These are phyloP conservation scores for Sclerotinia sclerotiorum DNA, from an alignment of 2,329 filamentous ascomycete species.

Conservation along the genomic window DNA sequence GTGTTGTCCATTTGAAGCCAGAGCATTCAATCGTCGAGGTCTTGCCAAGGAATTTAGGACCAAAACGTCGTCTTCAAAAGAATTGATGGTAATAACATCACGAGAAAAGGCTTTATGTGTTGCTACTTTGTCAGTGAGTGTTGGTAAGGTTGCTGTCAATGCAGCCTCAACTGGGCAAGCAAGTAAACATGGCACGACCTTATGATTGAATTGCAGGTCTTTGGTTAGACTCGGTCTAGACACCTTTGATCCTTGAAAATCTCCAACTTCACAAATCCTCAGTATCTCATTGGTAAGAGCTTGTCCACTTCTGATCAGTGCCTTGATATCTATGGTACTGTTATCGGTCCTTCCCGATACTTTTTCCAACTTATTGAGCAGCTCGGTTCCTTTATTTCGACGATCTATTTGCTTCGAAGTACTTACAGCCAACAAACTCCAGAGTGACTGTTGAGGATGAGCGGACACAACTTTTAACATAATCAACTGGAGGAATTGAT, in stretches of 20 bases:
- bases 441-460: slow-evolving; percentile 90
- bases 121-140: slow-evolving; percentile 66
- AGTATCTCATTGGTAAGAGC: slow-evolving; percentile 81
- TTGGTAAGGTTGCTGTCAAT: slow-evolving; percentile 78
- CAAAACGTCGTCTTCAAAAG: slow-evolving; percentile 83
- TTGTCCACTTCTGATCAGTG: slow-evolving; percentile 74
- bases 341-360: slow-evolving; percentile 53
- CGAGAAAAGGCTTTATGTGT: slow-evolving; percentile 85
- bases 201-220: slow-evolving; percentile 82
- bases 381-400: slow-evolving; percentile 51
- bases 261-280: slow-evolving; percentile 73
- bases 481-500: slow-evolving; percentile 72
- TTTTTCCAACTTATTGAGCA: slow-evolving; percentile 52
- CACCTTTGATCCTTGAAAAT: slow-evolving; percentile 66
- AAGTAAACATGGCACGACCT: slow-evolving; percentile 74
- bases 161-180: slow-evolving; percentile 88
- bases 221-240: slow-evolving; percentile 71
- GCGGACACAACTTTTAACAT: slow-evolving; percentile 81
- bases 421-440: slow-evolving; percentile 84
- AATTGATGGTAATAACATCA: slow-evolving; percentile 78
- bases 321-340: slow-evolving; percentile 60
- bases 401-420: slow-evolving; percentile 76
- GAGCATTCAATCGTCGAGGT: slow-evolving; percentile 82
- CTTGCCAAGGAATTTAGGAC: slow-evolving; percentile 90
- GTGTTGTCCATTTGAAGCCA: slow-evolving; percentile 81